These are phyloP conservation scores for Candida khao-thaluensis DNA, from an alignment of 805 yeast genomes.

Conservation along the genomic window DNA sequence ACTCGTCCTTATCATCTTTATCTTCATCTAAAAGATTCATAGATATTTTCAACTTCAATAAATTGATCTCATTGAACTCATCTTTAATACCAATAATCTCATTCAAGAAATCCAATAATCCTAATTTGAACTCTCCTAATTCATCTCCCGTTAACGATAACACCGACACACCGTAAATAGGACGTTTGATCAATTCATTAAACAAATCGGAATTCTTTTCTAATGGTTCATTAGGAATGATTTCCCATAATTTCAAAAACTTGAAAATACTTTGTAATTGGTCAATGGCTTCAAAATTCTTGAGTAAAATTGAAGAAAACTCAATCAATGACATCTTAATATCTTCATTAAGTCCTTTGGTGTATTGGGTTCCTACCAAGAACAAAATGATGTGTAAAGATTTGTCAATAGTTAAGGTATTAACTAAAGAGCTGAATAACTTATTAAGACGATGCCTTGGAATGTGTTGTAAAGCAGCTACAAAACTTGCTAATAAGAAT, in stretches of 20 bases:
- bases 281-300: constrained; percentile 64
- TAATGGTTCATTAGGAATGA: constrained; percentile 42
- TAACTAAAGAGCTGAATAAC: constrained; percentile 73
- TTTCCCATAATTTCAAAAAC: constrained; percentile 52
- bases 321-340: constrained; percentile 64
- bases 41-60: constrained; percentile 52
- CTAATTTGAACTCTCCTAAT: constrained; percentile 46
- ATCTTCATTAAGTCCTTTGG: constrained; percentile 36
- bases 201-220: constrained; percentile 38
- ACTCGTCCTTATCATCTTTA: constrained; percentile 25
- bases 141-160: constrained; percentile 51
- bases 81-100: constrained; percentile 34
- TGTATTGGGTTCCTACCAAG: constrained; percentile 77
- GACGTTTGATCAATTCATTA: constrained; percentile 45
- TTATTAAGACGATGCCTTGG: constrained; percentile 95
- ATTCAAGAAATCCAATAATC: constrained; percentile 57
- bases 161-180: constrained; percentile 63
- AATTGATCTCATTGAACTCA: constrained; percentile 25
- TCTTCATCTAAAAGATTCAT: constrained; percentile 51
- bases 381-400: constrained; percentile 74
- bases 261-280: constrained; percentile 57
- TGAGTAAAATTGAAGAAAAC: constrained; percentile 68
- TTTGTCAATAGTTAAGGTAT: constrained; percentile 65
- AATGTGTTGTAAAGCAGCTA: constrained; percentile 92
- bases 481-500: constrained; percentile 81